Evolutionary conservation across 139 green algal genomes (phyloP).

Genomic region (Coccomyxa sp.): DNA sequence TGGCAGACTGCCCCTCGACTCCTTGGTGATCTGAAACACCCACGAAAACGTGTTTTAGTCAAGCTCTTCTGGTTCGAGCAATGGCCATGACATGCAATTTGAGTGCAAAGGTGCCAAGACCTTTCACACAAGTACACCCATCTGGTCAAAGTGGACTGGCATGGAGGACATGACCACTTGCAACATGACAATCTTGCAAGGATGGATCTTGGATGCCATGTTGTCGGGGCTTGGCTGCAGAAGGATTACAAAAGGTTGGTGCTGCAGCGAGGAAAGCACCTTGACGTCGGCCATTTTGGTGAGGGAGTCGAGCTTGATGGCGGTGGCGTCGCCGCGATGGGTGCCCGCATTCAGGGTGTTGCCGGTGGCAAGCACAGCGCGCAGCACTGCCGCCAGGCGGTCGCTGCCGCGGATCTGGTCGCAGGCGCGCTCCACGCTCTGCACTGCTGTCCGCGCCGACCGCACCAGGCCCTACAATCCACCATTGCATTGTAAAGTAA

Average conservation of each 20-base stretch:
- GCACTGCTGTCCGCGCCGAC: constrained; percentile 9
- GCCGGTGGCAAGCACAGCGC: constrained; percentile 55
- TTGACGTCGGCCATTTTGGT: constrained; percentile 65
- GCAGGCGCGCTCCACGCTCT: constrained; percentile 18
- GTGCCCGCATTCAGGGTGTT: constrained; percentile 70
- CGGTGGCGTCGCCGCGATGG: constrained; percentile 42
- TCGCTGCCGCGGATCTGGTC: constrained; percentile 12
- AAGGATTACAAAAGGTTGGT: not conserved
- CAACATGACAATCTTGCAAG: no score
- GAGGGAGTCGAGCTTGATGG: constrained; percentile 64
- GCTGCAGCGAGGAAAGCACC: constrained; percentile 9
- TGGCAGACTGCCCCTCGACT: not conserved
- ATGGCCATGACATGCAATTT: no score
- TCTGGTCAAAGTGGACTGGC: no score
- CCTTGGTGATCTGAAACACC: no score
- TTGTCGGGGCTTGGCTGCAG: no score
- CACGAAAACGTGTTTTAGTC: no score
- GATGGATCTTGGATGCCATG: no score
- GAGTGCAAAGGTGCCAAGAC: no score
- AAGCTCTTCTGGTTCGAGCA: no score
- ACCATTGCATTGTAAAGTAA: no score
- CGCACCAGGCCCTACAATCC: constrained; percentile 12
- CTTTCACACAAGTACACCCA: no score
- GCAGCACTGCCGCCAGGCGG: constrained; percentile 29
- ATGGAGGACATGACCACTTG: no score